Conservation (phyloP, 306 rosid genomes). For the Citrullus mucosospermus region DNA sequence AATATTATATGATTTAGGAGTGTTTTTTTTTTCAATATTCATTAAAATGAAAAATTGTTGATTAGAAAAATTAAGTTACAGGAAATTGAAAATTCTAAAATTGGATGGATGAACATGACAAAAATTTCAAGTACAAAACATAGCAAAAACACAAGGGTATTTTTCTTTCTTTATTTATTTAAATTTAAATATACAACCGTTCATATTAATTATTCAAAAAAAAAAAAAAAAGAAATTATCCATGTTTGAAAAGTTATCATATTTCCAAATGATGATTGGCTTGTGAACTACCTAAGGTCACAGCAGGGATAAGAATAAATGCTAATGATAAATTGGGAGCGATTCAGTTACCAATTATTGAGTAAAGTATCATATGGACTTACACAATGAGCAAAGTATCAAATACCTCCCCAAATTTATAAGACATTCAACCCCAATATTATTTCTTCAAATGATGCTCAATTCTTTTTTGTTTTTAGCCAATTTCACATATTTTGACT, state of each 20-base stretch:
- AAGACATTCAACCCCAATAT: not conserved
- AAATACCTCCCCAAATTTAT: not conserved
- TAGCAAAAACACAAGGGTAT: too few species aligned
- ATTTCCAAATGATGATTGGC: conserved; percentile 1
- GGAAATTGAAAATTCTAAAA: too few species aligned
- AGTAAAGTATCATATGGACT: conserved; percentile 1
- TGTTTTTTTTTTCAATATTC: too few species aligned
- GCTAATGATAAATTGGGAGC: not conserved
- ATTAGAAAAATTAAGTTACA: too few species aligned
- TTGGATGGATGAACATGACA: too few species aligned
- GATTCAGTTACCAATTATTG: conserved; percentile 1
- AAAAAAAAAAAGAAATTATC: not conserved
- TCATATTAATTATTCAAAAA: too few species aligned
- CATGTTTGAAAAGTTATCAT: not conserved
- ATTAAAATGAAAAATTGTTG: too few species aligned
- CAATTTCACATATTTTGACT: not conserved
- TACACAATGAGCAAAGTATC: not conserved
- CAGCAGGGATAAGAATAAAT: not conserved
- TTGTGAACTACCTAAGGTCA: not conserved
- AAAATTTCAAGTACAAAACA: too few species aligned
- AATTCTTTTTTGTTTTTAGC: too few species aligned
- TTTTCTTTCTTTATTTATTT: too few species aligned
- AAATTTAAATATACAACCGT: too few species aligned
- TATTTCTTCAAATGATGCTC: not conserved
- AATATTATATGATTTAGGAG: too few species aligned